These are phyloP conservation scores for Ailanthus altissimus DNA, from an alignment of 345 rosid genomes.

Conservation along the genomic window DNA sequence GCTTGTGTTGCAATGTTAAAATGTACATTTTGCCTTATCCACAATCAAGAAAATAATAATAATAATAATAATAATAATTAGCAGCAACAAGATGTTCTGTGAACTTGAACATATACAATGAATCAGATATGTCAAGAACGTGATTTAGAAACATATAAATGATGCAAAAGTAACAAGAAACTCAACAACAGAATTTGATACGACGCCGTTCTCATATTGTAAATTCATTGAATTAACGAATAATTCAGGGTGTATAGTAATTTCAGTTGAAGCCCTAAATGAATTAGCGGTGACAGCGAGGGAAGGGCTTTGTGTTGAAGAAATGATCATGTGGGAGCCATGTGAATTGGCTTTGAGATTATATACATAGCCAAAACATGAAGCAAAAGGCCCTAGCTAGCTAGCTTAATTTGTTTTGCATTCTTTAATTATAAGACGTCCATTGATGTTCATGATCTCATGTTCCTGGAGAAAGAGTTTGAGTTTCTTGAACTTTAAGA, in stretches of 20 bases:
- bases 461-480: not conserved
- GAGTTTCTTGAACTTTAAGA: too few species aligned
- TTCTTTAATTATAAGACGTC: not conserved
- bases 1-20: not conserved
- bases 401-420: not conserved
- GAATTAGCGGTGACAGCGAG: conserved; percentile 5
- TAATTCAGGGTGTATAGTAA: conserved; percentile 7
- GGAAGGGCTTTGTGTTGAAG: not conserved
- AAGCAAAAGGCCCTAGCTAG: conserved; percentile 21
- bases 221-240: not conserved
- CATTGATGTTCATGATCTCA: conserved; percentile 14
- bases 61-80: too few species aligned
- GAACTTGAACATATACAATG: not conserved
- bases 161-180: not conserved
- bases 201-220: not conserved
- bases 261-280: not conserved
- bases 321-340: conserved; percentile 13
- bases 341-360: not conserved
- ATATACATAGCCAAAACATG: conserved; percentile 4
- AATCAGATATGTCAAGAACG: conserved; percentile 1
- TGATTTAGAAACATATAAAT: not conserved
- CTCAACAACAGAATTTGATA: not conserved
- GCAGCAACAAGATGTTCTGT: too few species aligned
- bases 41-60: not conserved
- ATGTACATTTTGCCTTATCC: not conserved